phyloP scores from a whole-genome alignment of 2,329 filamentous ascomycete species.

The Xylaria arbuscula region DNA sequence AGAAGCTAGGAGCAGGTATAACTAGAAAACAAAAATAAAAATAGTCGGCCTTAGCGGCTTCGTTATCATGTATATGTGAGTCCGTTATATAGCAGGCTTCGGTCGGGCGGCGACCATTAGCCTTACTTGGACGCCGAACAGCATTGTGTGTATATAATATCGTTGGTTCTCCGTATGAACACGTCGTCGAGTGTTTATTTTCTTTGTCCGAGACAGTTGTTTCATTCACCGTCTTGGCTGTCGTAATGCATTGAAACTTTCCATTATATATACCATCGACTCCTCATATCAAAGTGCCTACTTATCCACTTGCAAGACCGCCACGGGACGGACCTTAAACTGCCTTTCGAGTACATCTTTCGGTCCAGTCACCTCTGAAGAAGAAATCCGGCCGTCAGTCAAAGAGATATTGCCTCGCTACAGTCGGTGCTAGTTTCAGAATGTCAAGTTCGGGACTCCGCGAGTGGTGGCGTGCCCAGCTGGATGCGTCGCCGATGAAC shows the following conservation, averaged over 20 bases:
- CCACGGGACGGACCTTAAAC: background rate
- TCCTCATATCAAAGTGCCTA: background rate
- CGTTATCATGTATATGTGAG: conserved; percentile 5
- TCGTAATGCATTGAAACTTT: background rate
- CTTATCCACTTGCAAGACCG: background rate
- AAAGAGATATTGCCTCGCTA: conserved; percentile 7
- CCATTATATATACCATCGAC: conserved; percentile 17
- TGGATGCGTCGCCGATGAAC: conserved; percentile 39
- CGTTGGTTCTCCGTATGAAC: background rate
- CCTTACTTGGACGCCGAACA: conserved; percentile 6
- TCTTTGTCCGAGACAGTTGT: conserved; percentile 8
- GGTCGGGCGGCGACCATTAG: conserved; percentile 15
- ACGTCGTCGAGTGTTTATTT: conserved; percentile 1
- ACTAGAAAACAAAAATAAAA: conserved; percentile 7
- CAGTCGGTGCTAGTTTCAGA: conserved; percentile 1
- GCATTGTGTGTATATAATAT: conserved; percentile 26
- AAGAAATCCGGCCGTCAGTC: conserved; percentile 4
- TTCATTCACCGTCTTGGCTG: conserved; percentile 5
- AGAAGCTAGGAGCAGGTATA: background rate
- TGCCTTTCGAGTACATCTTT: background rate
- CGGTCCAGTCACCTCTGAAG: background rate
- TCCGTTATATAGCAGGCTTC: conserved; percentile 12
- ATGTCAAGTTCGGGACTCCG: conserved; percentile 42
- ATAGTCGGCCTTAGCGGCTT: background rate
- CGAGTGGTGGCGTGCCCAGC: conserved; percentile 45